A percentile compares a stretch with the other conserved stretches of the same genome.
phyloP scores from a whole-genome alignment of 2,329 filamentous ascomycete genomes.

The Colletotrichum orchidophilum region DNA sequence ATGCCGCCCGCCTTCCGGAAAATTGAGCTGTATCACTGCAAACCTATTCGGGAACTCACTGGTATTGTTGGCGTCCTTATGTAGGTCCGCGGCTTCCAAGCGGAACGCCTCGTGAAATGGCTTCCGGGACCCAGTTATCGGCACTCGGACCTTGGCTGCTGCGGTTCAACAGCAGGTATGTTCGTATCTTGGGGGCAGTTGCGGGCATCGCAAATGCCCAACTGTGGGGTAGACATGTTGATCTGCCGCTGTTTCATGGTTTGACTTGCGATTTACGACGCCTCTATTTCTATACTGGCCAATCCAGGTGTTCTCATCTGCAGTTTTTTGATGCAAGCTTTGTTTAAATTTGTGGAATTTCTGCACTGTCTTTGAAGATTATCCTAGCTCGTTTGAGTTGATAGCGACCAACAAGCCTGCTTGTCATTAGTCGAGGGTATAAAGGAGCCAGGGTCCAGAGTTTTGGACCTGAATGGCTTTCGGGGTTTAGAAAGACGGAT shows the following conservation, averaged over 20 bases:
- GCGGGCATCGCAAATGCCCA: slow-evolving; percentile 3
- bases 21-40: not conserved
- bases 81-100: not conserved
- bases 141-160: not conserved
- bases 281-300: not conserved
- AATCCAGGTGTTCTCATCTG: not conserved
- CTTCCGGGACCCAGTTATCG: not conserved
- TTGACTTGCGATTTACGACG: slow-evolving; percentile 16
- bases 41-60: not conserved
- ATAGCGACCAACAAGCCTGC: not conserved
- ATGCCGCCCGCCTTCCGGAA: not conserved
- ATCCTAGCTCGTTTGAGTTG: not conserved
- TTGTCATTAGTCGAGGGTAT: not conserved
- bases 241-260: slow-evolving; percentile 3
- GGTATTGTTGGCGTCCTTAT: too few species aligned
- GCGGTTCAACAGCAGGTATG: not conserved
- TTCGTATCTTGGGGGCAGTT: slow-evolving; percentile 18
- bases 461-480: not conserved
- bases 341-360: not conserved
- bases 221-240: not conserved
- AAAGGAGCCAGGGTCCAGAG: not conserved
- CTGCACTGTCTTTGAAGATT: not conserved
- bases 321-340: not conserved
- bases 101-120: not conserved
- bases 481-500: not conserved